Percentiles rank a stretch among this genome's conserved stretches.
Conservation (phyloP, 2,329 filamentous ascomycete species). For the Trichoderma sp. region DNA sequence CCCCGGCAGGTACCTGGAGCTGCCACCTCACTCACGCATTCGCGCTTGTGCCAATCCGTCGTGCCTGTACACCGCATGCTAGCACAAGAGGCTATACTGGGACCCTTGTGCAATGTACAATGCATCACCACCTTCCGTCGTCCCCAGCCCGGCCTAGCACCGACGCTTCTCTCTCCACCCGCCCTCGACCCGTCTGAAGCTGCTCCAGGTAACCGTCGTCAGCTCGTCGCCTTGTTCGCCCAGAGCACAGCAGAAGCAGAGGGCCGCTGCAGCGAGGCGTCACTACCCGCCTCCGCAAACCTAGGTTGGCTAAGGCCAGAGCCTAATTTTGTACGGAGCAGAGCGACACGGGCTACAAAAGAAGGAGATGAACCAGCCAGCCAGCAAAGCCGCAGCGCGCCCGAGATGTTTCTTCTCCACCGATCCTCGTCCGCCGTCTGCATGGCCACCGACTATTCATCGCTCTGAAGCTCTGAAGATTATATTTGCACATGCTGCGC, state of each 20-base stretch:
- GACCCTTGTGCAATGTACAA: slow-evolving; percentile 17
- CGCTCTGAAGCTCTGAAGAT: neutral
- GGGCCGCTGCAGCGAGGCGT: slow-evolving; percentile 1
- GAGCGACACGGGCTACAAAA: neutral
- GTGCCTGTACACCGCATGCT: slow-evolving; percentile 1
- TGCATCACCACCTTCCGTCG: slow-evolving; percentile 4
- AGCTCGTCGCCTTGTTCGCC: slow-evolving; percentile 17
- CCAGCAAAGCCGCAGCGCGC: neutral
- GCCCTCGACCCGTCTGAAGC: neutral
- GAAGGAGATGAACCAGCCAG: neutral
- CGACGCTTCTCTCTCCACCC: slow-evolving; percentile 1
- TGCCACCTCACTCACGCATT: slow-evolving; percentile 11
- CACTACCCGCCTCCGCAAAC: slow-evolving; percentile 16
- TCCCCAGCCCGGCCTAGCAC: neutral
- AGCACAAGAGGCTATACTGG: neutral
- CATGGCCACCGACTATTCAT: slow-evolving; percentile 24
- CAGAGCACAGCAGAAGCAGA: neutral
- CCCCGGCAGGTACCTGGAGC: slow-evolving; percentile 7
- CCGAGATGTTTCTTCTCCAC: neutral
- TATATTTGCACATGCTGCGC: neutral
- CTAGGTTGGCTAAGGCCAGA: neutral
- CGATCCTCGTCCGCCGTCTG: slow-evolving; percentile 14
- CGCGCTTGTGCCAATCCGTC: neutral
- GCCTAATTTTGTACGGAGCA: slow-evolving; percentile 11
- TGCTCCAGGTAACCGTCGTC: slow-evolving; percentile 7